Evolutionary conservation across 352 stramenopile genomes (phyloP), one percentile per base, ranked within the genome.

Genomic region (Aphanomyces astaci): DNA sequence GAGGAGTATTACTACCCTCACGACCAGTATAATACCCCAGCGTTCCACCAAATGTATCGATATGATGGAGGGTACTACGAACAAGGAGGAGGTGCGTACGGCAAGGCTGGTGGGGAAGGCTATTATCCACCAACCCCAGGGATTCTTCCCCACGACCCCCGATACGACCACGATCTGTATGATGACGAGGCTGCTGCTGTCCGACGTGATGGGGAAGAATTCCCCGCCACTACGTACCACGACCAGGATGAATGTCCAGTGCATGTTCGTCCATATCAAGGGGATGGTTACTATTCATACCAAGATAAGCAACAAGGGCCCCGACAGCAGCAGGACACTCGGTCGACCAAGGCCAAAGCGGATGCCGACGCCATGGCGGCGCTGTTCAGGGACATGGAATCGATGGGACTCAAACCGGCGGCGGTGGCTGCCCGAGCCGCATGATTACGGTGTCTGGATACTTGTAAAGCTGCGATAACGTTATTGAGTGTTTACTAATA

Each of bases 321-420:
- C 28, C 9, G 15, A 17, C 24, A 9, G 11, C 24, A 13, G 33
- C 5, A 56, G 9, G 5, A 63, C 11, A 53, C 13, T 9, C 22
- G 13, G 45, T 25, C 45, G 45, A 25, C 45, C 45, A 53, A 53
- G 45, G 9, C 45, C 45, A n/a, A 62, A 4, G 15, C 33, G 17
- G 19, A 62, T 7, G 56, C 57, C 25, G 33, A 17, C 36, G 62
- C 40, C 22, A 24, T 68, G n/a, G 7, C 27, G 1, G 43, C 43
- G 22, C 10, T 68, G 17, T 51, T 52, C 4, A 19, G 59, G 62
- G 43, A 68, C 9, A 68, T 68, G 62, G 51, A 60, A 40, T 7
- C 28, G 4, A 31, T 68, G 40, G 62, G 62, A 4, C 11, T 68
- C 4, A 43, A 68, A 15, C 49, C 51, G 39, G 25, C 1, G 51